Percentiles rank a stretch among this genome's conserved stretches.
phyloP scores from a whole-genome alignment of 306 rosid species.

The Luffa acutangula region DNA sequence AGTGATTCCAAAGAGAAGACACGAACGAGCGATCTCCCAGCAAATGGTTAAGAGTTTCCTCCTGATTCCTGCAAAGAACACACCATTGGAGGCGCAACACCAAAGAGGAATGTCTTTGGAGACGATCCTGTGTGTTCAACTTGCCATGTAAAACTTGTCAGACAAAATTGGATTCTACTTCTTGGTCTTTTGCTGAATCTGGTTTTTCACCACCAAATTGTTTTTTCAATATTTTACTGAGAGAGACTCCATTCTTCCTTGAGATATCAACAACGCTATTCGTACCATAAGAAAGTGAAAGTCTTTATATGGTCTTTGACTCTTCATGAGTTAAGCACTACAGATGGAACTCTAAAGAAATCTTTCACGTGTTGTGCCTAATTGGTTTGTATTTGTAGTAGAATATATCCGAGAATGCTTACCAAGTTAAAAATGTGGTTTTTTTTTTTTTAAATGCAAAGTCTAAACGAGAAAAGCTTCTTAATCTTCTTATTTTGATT shows the following conservation, averaged over 20 bases:
- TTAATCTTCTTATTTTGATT: background rate
- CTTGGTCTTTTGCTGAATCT: background rate
- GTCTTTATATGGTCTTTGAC: background rate
- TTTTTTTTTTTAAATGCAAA: background rate
- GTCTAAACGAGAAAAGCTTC: background rate
- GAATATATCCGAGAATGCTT: background rate
- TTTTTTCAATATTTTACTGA: background rate
- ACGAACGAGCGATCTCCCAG: too few species aligned
- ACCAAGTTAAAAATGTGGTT: background rate
- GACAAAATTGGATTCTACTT: background rate
- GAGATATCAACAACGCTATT: background rate
- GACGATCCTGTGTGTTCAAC: too few species aligned
- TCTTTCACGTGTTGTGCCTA: background rate
- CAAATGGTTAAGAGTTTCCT: too few species aligned
- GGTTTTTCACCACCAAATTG: background rate
- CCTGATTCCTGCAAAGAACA: too few species aligned
- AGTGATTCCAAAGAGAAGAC: too few species aligned
- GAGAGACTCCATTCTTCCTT: background rate
- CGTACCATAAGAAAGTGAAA: background rate
- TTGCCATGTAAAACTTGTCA: too few species aligned
- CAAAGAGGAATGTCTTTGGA: too few species aligned
- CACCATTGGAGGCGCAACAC: too few species aligned
- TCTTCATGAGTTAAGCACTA: background rate
- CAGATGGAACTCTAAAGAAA: background rate
- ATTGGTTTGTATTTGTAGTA: background rate